phyloP scores from a whole-genome alignment of 768 basidiomycete species.

The Boletus rex-veris region DNA sequence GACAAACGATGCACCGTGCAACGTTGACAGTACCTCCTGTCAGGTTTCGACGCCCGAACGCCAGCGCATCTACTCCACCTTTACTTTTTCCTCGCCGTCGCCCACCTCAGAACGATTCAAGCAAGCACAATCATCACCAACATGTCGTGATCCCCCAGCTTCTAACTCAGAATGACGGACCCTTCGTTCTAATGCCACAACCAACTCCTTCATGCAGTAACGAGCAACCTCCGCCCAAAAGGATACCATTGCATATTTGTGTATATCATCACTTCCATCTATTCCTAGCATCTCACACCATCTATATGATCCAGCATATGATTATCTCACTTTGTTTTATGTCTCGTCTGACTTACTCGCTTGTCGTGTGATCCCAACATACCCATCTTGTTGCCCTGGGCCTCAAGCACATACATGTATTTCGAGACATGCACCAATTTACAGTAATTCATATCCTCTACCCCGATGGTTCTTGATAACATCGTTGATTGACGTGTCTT shows the following conservation, averaged over 20 bases:
- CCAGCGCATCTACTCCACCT: conserved; percentile 66
- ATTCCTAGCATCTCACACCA: conserved; percentile 29
- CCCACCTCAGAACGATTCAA: conserved; percentile 54
- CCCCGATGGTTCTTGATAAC: conserved; percentile 1
- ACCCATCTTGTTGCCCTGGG: conserved; percentile 22
- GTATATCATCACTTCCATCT: conserved; percentile 33
- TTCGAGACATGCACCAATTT: conserved; percentile 32
- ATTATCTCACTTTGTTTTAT: conserved; percentile 19
- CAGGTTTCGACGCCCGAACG: conserved; percentile 75
- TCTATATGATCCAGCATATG: conserved; percentile 28
- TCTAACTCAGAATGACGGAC: conserved; percentile 21
- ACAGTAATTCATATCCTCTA: conserved; percentile 19
- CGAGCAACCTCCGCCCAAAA: conserved; percentile 13
- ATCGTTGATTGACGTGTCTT: conserved; percentile 1
- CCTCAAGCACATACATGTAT: conserved; percentile 31
- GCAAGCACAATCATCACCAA: conserved; percentile 37
- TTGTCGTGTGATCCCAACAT: conserved; percentile 29
- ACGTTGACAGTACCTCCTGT: conserved; percentile 51
- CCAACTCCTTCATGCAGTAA: conserved; percentile 1
- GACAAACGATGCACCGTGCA: conserved; percentile 27
- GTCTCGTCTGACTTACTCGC: conserved; percentile 27
- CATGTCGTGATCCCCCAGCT: conserved; percentile 20
- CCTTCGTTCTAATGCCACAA: background rate
- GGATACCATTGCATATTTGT: conserved; percentile 33
- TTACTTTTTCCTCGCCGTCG: conserved; percentile 77